These are phyloP conservation scores for Aspergillus puulaauensis DNA, from an alignment of 2,329 filamentous ascomycete species.

Conservation along the genomic window DNA sequence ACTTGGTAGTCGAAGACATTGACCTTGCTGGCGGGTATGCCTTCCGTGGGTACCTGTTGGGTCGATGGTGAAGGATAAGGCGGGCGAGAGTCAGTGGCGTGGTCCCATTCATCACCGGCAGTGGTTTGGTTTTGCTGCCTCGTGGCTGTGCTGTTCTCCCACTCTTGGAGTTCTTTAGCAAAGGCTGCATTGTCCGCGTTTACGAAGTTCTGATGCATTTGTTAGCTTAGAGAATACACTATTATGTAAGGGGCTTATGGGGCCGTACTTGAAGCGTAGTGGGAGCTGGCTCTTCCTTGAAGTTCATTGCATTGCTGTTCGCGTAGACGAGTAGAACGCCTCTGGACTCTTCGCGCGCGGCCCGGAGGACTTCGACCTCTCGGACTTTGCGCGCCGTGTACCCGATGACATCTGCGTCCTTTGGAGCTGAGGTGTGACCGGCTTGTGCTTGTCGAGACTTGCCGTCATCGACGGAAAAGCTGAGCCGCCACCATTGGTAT, in stretches of 20 bases:
- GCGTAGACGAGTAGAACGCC: conserved; percentile 61
- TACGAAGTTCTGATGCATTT: conserved; percentile 44
- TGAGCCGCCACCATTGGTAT: conserved; percentile 58
- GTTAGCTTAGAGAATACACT: conserved; percentile 11
- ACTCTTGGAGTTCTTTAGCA: conserved; percentile 32
- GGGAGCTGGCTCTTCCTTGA: conserved; percentile 31
- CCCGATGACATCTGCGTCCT: conserved; percentile 36
- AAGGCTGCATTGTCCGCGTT: conserved; percentile 49
- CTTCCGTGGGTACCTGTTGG: conserved; percentile 2
- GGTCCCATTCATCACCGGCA: neutral
- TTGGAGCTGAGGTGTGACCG: conserved; percentile 18
- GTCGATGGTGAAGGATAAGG: conserved; percentile 7
- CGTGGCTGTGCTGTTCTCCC: conserved; percentile 16
- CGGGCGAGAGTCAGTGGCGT: conserved; percentile 4
- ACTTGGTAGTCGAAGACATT: conserved; percentile 43
- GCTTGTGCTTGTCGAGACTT: conserved; percentile 35
- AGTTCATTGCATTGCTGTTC: conserved; percentile 47
- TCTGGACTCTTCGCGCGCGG: conserved; percentile 52
- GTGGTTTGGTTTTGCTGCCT: neutral
- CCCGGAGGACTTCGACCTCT: conserved; percentile 55
- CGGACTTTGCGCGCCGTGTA: conserved; percentile 45
- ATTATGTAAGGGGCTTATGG: neutral
- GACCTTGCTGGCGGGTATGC: conserved; percentile 20
- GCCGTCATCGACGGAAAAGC: conserved; percentile 47
- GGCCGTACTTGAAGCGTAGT: conserved; percentile 37